A percentile compares a stretch with the other conserved stretches of the same genome.
phyloP scores from a whole-genome alignment of 306 rosid species.

The Cicer cuneatum region DNA sequence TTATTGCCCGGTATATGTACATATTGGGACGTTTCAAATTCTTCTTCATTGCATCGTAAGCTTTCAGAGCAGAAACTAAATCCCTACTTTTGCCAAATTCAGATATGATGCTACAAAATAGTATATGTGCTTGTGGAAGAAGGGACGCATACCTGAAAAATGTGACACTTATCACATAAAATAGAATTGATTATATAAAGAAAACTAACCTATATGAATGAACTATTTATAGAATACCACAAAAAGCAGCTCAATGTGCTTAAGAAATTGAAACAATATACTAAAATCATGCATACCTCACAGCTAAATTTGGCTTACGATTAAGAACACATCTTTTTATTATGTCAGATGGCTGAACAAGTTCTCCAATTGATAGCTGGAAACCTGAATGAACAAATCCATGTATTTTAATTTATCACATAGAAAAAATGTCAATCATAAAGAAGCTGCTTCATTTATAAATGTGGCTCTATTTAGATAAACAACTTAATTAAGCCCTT shows the following conservation, averaged over 20 bases:
- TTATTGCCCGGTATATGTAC: constrained; percentile 81
- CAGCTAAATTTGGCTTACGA: constrained; percentile 71
- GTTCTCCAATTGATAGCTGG: constrained; percentile 63
- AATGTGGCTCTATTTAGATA: not conserved
- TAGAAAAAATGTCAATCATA: constrained; percentile 18
- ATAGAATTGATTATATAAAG: not conserved
- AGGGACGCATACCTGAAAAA: constrained; percentile 84
- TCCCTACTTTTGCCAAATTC: constrained; percentile 84
- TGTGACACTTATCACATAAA: constrained; percentile 39
- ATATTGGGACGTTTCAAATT: constrained; percentile 60
- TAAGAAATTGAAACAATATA: constrained; percentile 31
- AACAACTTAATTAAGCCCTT: too few relatives aligned
- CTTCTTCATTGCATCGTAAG: constrained; percentile 70
- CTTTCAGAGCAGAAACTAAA: constrained; percentile 72
- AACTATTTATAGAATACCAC: constrained; percentile 15
- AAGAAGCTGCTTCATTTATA: constrained; percentile 20
- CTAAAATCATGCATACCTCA: constrained; percentile 79
- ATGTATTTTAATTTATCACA: constrained; percentile 41
- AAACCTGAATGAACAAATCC: constrained; percentile 70
- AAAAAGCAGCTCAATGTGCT: constrained; percentile 19
- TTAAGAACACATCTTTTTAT: constrained; percentile 66
- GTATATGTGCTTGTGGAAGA: constrained; percentile 71
- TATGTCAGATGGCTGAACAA: constrained; percentile 68
- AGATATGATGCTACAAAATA: constrained; percentile 67
- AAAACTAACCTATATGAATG: not conserved